Conservation (phyloP, 768 basidiomycete species). For the Neoboletus magnificus region DNA sequence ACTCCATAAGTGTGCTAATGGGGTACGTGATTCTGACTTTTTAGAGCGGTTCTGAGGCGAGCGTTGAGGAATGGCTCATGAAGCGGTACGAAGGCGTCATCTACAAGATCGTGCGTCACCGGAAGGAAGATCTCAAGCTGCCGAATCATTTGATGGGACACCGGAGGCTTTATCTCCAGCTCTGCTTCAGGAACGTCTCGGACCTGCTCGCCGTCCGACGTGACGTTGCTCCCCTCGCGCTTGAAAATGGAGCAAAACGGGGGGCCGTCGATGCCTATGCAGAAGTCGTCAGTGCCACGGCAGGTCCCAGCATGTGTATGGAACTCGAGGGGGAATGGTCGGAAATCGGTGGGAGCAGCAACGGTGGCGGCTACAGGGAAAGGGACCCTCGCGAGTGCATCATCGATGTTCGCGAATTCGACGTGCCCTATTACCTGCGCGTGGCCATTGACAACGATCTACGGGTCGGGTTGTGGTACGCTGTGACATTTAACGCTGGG, state of each 20-base stretch:
- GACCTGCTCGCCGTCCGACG: constrained; percentile 86
- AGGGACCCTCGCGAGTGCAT: constrained; percentile 88
- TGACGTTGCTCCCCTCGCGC: constrained; percentile 85
- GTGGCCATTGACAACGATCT: constrained; percentile 99
- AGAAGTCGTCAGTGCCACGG: constrained; percentile 84
- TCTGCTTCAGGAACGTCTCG: constrained; percentile 90
- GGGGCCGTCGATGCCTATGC: constrained; percentile 97
- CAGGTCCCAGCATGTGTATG: constrained; percentile 61
- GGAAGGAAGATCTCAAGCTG: constrained; percentile 91
- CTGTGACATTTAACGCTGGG: constrained; percentile 78
- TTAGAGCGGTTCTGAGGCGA: constrained; percentile 81
- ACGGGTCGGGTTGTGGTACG: constrained; percentile 98
- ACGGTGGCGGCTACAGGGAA: constrained; percentile 46
- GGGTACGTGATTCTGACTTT: not conserved
- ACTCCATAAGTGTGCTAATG: not conserved
- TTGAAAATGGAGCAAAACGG: constrained; percentile 87
- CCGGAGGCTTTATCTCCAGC: constrained; percentile 80
- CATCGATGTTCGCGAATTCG: constrained; percentile 93
- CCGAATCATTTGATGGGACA: constrained; percentile 98
- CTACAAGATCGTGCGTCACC: constrained; percentile 69
- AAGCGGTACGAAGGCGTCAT: constrained; percentile 91
- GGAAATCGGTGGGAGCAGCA: constrained; percentile 41
- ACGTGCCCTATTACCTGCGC: constrained; percentile 95
- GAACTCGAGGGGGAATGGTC: constrained; percentile 65
- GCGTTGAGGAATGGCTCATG: constrained; percentile 92